A percentile compares a stretch with the other conserved stretches of the same genome.
Conservation (phyloP, 176 grass and related monocot genomes). For the Hyparrhenia diplandra region DNA sequence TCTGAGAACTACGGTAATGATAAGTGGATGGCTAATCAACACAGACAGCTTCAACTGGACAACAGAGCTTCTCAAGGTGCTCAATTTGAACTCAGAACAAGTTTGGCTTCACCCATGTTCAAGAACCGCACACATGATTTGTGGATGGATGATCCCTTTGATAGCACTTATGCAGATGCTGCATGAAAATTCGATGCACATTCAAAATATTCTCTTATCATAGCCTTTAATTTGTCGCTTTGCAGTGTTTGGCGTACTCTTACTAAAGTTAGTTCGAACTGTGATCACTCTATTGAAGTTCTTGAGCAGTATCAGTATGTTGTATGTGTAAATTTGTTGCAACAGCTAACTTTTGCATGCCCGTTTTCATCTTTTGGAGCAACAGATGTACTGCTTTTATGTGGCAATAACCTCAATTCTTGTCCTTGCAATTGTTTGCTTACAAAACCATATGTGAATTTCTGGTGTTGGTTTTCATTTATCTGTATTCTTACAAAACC, state of each 20-base stretch:
- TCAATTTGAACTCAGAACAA: neutral
- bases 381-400: neutral
- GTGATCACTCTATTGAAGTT: neutral
- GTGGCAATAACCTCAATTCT: neutral
- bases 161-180: no score
- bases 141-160: no score
- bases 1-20: accelerated
- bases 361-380: neutral
- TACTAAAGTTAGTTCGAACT: neutral
- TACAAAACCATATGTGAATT: neutral
- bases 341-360: neutral
- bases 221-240: no score
- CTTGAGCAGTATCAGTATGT: no score
- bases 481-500: no score
- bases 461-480: neutral
- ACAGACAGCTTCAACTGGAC: neutral
- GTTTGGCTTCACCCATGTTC: neutral
- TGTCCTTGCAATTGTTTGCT: no score
- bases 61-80: neutral
- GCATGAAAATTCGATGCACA: no score
- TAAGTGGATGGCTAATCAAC: conserved; percentile 16
- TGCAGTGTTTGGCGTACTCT: no score
- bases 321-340: neutral
- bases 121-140: neutral
- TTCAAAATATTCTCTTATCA: no score